Conservation (phyloP, 345 rosid genomes). For the rapeseed (Brassica napus) region Da-Ae NC_063436.1:21543501-21544000, state of each 20-base stretch:
- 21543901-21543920: slow-evolving; percentile 74
- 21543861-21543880: slow-evolving; percentile 79
- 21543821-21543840: slow-evolving; percentile 57
- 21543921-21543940: slow-evolving; percentile 88
- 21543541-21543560: slow-evolving; percentile 80
- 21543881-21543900: slow-evolving; percentile 73
- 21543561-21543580: slow-evolving; percentile 96
- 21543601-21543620: slow-evolving; percentile 63
- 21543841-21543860: slow-evolving; percentile 58
- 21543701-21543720: slow-evolving; percentile 96
- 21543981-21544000: slow-evolving; percentile 85
- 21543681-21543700: slow-evolving; percentile 56
- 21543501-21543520: slow-evolving; percentile 59
- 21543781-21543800: slow-evolving; percentile 71
- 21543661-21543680: slow-evolving; percentile 78
- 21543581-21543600: slow-evolving; percentile 89
- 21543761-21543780: slow-evolving; percentile 69
- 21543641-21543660: slow-evolving; percentile 83
- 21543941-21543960: slow-evolving; percentile 65
- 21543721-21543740: slow-evolving; percentile 60
- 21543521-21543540: slow-evolving; percentile 66
- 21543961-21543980: slow-evolving; percentile 71
- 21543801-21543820: slow-evolving; percentile 57
- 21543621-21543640: slow-evolving; percentile 79
- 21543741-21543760: slow-evolving; percentile 80